Percentiles rank a stretch among this genome's conserved stretches.
Conservation (phyloP, 2,329 filamentous ascomycete genomes). For the Pseudocercospora fijiensis region DNA sequence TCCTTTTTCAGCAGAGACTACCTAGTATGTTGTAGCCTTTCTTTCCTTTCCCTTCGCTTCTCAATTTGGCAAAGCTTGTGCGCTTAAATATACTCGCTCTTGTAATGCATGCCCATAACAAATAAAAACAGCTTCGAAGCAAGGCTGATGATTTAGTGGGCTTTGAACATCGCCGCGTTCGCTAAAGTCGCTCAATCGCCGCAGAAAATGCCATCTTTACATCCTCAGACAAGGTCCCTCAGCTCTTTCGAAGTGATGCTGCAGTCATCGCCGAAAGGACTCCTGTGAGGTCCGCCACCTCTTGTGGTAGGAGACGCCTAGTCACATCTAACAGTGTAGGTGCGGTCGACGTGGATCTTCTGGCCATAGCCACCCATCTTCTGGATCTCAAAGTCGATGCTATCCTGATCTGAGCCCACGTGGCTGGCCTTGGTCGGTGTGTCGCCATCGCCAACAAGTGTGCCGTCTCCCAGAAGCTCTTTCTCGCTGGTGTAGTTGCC, state of each 20-base stretch:
- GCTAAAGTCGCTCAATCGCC: constrained; percentile 1
- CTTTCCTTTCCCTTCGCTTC: neutral
- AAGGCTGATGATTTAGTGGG: constrained; percentile 11
- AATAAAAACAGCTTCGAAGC: constrained; percentile 4
- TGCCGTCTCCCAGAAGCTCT: constrained; percentile 26
- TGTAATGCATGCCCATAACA: constrained; percentile 4
- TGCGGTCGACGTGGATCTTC: constrained; percentile 28
- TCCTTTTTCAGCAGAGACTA: neutral
- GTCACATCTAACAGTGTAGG: constrained; percentile 28
- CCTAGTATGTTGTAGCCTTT: constrained; percentile 5
- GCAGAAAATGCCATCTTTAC: neutral
- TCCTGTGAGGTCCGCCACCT: neutral
- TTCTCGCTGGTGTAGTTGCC: constrained; percentile 25
- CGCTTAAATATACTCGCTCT: constrained; percentile 1
- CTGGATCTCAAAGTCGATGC: constrained; percentile 29
- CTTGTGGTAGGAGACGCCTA: constrained; percentile 14
- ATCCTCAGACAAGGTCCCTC: constrained; percentile 12
- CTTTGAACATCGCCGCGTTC: constrained; percentile 1
- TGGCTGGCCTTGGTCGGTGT: constrained; percentile 22
- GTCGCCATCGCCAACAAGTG: constrained; percentile 24
- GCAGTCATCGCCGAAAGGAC: neutral
- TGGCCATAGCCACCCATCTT: constrained; percentile 20
- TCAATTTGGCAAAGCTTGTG: neutral
- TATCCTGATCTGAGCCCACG: constrained; percentile 16
- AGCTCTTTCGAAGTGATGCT: constrained; percentile 16